Evolutionary conservation across 2,329 filamentous ascomycete genomes (phyloP), one percentile per base, ranked within the genome.

Genomic region (Paraconiothyrium brasiliense): DNA sequence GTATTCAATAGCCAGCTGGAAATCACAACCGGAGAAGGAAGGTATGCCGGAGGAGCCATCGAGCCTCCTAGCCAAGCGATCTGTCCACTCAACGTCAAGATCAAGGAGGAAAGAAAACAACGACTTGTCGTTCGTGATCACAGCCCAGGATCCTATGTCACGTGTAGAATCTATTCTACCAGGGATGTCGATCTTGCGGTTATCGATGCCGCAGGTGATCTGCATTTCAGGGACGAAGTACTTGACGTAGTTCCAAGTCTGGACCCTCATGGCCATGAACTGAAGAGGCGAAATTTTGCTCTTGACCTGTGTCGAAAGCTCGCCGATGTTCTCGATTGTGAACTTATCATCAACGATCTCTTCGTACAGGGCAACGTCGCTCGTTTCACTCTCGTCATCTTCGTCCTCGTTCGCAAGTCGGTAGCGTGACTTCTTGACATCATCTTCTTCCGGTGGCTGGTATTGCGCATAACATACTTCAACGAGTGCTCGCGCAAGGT

Each of bases 291-390:
- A 83, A 9, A 84, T 78, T 16, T 82, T 78, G 59, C 90, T 91
- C 72, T 91, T 89, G 61, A 93, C 90, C 58, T 90, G 84, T 71
- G 86, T 89, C 0, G 86, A 87, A 4, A 91, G 82, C 65, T 92
- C 86, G 0, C 90, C 90, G 60, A 95, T 84, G 67, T 92, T 88
- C 16, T 95, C 90, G 56, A 94, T 85, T 0, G 92, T 95, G 73
- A 91, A 92, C 39, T 85, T 82, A 13, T 90, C 86, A 66, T 90
- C 86, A 32, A 92, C 79, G 44, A 89, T 81, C 61, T 89, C 84
- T 16, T 83, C 71, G 27, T 76, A 74, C 7, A 79, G 70, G n/a
- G 76, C 75, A 6, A 81, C 57, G 43, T 73, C 67, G 16, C 51
- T 60, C 11, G 62, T 35, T 34, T 66, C 61, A 34, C 54, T 61